phyloP scores from a whole-genome alignment of 148 eudicot species.

The Vaccinium macrocarpon region DNA sequence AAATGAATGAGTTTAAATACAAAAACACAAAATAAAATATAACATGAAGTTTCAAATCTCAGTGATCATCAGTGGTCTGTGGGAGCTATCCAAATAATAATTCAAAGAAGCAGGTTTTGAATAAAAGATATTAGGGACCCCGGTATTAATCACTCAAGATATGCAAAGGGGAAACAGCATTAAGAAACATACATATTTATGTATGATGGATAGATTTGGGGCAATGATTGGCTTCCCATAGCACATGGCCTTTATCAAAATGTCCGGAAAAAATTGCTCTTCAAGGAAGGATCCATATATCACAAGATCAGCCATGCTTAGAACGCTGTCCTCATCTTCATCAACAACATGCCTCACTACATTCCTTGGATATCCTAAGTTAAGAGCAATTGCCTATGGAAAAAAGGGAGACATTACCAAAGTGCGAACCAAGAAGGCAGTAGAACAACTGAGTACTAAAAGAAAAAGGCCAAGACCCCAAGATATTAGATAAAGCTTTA shows the following conservation, averaged over 20 bases:
- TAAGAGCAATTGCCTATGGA: slow-evolving; percentile 57
- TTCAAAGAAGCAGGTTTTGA: background rate
- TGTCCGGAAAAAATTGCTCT: slow-evolving; percentile 72
- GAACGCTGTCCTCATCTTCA: slow-evolving; percentile 41
- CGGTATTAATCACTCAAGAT: background rate
- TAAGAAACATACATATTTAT: slow-evolving; percentile 61
- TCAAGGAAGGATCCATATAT: slow-evolving; percentile 88
- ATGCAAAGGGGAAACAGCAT: background rate
- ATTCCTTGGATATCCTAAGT: slow-evolving; percentile 59
- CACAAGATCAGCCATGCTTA: slow-evolving; percentile 59
- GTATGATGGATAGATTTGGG: slow-evolving; percentile 65
- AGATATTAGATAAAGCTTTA: slow-evolving; percentile 20
- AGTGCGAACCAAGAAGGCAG: background rate
- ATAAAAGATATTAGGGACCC: background rate
- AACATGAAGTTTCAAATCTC: background rate
- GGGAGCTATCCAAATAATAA: background rate
- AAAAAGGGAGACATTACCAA: background rate
- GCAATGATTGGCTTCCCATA: slow-evolving; percentile 79
- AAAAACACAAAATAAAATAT: background rate
- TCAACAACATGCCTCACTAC: slow-evolving; percentile 62
- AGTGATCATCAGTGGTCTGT: background rate
- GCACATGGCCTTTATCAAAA: slow-evolving; percentile 78
- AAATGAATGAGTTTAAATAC: background rate
- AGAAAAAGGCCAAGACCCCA: background rate
- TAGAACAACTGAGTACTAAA: background rate